phyloP scores from a whole-genome alignment of 2,329 filamentous ascomycete species.

The Monosporascus sp. region DNA sequence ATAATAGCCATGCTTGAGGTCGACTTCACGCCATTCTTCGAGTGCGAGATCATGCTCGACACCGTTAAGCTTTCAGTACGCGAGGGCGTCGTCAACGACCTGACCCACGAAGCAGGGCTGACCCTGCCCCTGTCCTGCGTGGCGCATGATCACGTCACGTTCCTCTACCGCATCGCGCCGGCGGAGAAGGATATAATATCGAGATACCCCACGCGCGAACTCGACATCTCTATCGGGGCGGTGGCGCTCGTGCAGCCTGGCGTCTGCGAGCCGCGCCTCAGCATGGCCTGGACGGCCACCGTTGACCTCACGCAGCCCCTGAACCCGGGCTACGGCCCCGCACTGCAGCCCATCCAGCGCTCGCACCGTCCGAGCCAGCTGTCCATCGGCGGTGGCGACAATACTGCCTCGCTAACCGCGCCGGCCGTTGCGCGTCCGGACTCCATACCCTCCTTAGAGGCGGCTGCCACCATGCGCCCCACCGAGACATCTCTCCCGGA shows the following conservation, averaged over 20 bases:
- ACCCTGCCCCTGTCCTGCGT: conserved; percentile 56
- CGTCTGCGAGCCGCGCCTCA: conserved; percentile 54
- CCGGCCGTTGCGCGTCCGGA: conserved; percentile 55
- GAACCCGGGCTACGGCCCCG: conserved; percentile 55
- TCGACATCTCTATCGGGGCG: conserved; percentile 58
- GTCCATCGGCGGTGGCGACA: conserved; percentile 52
- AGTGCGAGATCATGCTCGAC: conserved; percentile 59
- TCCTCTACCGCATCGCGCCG: conserved; percentile 63
- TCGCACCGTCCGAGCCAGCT: conserved; percentile 59
- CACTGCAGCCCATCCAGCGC: conserved; percentile 54
- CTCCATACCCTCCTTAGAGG: conserved; percentile 53
- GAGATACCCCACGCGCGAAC: conserved; percentile 44
- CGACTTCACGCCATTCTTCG: conserved; percentile 66
- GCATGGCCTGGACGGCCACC: conserved; percentile 62
- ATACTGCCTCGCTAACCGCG: conserved; percentile 49
- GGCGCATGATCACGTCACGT: conserved; percentile 69
- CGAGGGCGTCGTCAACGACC: conserved; percentile 53
- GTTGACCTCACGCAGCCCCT: conserved; percentile 64
- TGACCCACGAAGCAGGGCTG: conserved; percentile 46
- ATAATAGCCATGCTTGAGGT: conserved; percentile 68
- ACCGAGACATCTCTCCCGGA: conserved; percentile 46
- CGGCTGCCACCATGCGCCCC: conserved; percentile 40
- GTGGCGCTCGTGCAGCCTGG: conserved; percentile 50
- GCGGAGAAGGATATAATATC: conserved; percentile 37
- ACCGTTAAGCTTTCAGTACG: conserved; percentile 51